Conservation (phyloP, 805 yeast species). For the Candida fluviatilis region DNA sequence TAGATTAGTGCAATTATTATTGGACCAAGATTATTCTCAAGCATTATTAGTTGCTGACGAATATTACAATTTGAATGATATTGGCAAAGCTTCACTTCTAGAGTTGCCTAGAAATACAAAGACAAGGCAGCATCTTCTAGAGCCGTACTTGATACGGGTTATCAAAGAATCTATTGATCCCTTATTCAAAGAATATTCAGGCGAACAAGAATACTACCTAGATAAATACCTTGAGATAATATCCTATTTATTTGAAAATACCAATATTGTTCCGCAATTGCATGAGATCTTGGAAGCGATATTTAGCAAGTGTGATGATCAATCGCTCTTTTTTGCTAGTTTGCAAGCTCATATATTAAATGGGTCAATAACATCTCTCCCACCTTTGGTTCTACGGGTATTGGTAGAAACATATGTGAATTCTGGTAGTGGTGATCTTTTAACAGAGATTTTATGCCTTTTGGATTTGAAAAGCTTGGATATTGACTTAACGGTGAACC, state of each 20-base stretch:
- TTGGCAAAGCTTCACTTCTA: slow-evolving; percentile 44
- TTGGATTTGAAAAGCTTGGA: slow-evolving; percentile 68
- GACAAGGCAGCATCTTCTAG: slow-evolving; percentile 46
- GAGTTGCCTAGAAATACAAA: slow-evolving; percentile 51
- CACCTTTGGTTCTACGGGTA: slow-evolving; percentile 61
- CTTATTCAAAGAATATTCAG: slow-evolving; percentile 20
- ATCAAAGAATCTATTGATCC: slow-evolving; percentile 49
- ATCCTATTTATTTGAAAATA: slow-evolving; percentile 4
- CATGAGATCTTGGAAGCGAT: slow-evolving; percentile 40
- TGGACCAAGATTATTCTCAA: slow-evolving; percentile 43
- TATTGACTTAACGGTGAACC: slow-evolving; percentile 65
- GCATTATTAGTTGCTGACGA: slow-evolving; percentile 56
- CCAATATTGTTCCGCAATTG: slow-evolving; percentile 28
- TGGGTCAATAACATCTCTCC: slow-evolving; percentile 43
- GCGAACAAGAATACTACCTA: slow-evolving; percentile 18
- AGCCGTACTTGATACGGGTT: slow-evolving; percentile 52
- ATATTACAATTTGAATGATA: slow-evolving; percentile 45
- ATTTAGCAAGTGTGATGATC: slow-evolving; percentile 25
- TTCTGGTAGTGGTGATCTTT: slow-evolving; percentile 36
- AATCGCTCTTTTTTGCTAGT: slow-evolving; percentile 43
- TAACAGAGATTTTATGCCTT: slow-evolving; percentile 68
- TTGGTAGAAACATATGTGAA: slow-evolving; percentile 52
- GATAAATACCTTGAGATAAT: slow-evolving; percentile 12
- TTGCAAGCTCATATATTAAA: slow-evolving; percentile 50
- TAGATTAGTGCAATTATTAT: slow-evolving; percentile 44